phyloP scores from a whole-genome alignment of 805 yeast genomes.

The Metschnikowia reukaufii region DNA sequence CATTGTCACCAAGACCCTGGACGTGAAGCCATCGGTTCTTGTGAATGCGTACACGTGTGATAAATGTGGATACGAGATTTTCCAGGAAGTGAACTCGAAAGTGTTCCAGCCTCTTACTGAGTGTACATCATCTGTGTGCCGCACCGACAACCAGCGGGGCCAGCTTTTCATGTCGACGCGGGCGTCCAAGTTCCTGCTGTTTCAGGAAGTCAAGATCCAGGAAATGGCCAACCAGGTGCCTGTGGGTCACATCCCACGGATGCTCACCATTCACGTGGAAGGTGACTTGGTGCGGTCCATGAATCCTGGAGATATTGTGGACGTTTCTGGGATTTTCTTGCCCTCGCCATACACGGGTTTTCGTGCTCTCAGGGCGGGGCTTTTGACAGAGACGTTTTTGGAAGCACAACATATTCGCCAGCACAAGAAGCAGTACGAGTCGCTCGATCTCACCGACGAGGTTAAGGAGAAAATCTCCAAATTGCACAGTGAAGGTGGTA shows the following conservation, averaged over 20 bases:
- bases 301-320: constrained; percentile 94
- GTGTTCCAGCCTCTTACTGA: constrained; percentile 85
- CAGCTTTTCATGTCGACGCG: constrained; percentile 89
- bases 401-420: constrained; percentile 85
- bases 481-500: constrained; percentile 61
- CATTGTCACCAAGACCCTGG: constrained; percentile 91
- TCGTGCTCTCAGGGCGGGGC: constrained; percentile 87
- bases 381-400: constrained; percentile 88
- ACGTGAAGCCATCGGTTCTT: constrained; percentile 87
- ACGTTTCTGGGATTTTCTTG: constrained; percentile 85
- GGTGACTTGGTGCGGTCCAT: constrained; percentile 86
- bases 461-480: constrained; percentile 54
- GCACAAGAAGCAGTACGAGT: constrained; percentile 84
- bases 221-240: constrained; percentile 97
- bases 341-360: constrained; percentile 97
- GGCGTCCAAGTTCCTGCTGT: constrained; percentile 92
- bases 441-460: constrained; percentile 56
- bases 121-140: constrained; percentile 82
- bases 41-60: constrained; percentile 98
- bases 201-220: constrained; percentile 94
- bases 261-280: constrained; percentile 80
- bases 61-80: constrained; percentile 93
- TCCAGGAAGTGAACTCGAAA: constrained; percentile 87
- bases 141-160: constrained; percentile 78
- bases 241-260: constrained; percentile 94